These are phyloP conservation scores for Dipodascus albidus DNA, from an alignment of 805 yeast species.

Conservation along the genomic window DNA sequence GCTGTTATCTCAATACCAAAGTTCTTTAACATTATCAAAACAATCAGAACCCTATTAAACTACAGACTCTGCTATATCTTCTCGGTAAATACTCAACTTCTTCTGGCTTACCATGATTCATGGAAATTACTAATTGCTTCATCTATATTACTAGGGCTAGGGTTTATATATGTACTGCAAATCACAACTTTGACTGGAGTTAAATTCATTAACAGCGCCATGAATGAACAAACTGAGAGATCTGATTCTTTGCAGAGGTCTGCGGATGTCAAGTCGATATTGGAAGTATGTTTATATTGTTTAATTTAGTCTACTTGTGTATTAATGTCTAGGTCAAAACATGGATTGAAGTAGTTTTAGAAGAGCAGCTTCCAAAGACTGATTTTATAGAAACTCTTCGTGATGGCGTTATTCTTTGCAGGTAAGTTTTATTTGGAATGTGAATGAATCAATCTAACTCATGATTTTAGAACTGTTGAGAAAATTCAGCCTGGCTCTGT, in stretches of 20 bases:
- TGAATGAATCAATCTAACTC: too few relatives aligned
- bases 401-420: constrained; percentile 49
- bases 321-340: constrained; percentile 18
- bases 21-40: too few relatives aligned
- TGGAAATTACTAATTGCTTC: too few relatives aligned
- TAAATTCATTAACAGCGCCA: too few relatives aligned
- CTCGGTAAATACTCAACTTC: too few relatives aligned
- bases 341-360: constrained; percentile 42
- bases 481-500: constrained; percentile 28
- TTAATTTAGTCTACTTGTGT: not conserved
- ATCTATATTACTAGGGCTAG: too few relatives aligned
- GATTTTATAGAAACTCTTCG: constrained; percentile 44
- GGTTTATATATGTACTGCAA: too few relatives aligned
- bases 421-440: too few relatives aligned
- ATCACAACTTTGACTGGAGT: too few relatives aligned
- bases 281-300: not conserved
- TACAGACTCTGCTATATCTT: too few relatives aligned
- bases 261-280: not conserved
- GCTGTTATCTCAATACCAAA: not conserved
- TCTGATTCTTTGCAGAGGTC: not conserved
- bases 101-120: too few relatives aligned
- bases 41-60: too few relatives aligned
- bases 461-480: constrained; percentile 29
- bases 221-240: not conserved
- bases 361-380: constrained; percentile 23